Evolutionary conservation across 768 basidiomycete species (phyloP).

Genomic region (Russula vinacea): DNA sequence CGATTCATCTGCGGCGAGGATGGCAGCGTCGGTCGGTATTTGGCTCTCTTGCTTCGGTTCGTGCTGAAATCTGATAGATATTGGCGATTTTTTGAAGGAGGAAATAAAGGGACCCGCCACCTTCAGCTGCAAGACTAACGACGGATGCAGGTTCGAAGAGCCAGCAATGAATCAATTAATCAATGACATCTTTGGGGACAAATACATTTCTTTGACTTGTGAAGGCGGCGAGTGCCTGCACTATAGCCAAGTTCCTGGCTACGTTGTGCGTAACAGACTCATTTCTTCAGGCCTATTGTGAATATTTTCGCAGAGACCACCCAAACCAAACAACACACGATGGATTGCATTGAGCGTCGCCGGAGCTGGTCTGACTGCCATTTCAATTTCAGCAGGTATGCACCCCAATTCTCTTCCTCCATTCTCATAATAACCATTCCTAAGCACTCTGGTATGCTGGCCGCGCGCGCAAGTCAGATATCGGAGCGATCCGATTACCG

Average conservation of each 20-base stretch:
- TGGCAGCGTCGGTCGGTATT: constrained; percentile 80
- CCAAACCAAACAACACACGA: constrained; percentile 74
- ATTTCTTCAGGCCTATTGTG: neutral
- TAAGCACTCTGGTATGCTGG: constrained; percentile 91
- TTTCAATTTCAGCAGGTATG: constrained; percentile 61
- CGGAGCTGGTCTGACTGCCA: constrained; percentile 69
- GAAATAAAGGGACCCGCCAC: constrained; percentile 87
- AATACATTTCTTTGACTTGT: constrained; percentile 82
- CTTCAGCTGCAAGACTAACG: constrained; percentile 71
- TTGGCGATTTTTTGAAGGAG: constrained; percentile 86
- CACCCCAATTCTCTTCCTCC: neutral
- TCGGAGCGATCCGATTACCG: constrained; percentile 71
- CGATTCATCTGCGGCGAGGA: constrained; percentile 95
- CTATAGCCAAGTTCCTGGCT: constrained; percentile 93
- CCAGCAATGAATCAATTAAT: constrained; percentile 97
- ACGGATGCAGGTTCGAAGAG: constrained; percentile 88
- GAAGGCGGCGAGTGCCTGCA: constrained; percentile 92
- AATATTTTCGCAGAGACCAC: constrained; percentile 51
- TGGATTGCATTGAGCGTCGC: constrained; percentile 86
- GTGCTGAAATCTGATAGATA: constrained; percentile 52
- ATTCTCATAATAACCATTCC: constrained; percentile 6
- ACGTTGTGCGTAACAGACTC: constrained; percentile 49
- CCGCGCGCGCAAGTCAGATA: constrained; percentile 62
- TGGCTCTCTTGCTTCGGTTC: neutral
- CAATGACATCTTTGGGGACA: constrained; percentile 89